Conservation (phyloP, 108 stramenopile species). For the Thalassiosira profunda region DNA sequence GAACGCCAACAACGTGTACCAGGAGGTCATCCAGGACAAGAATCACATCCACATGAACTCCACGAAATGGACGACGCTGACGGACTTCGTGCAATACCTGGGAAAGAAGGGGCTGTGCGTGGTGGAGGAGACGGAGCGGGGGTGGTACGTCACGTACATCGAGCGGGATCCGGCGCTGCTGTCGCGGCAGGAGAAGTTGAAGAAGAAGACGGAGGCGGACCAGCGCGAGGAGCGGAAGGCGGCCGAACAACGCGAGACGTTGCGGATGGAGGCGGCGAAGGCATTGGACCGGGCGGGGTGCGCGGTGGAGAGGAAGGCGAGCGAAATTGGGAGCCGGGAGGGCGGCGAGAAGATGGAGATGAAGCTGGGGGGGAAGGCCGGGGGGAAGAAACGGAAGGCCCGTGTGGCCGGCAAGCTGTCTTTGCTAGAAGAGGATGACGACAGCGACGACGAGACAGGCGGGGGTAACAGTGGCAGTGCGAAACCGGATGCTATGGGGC, state of each 20-base stretch:
- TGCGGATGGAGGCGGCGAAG: conserved; percentile 80
- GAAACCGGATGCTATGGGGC: no score
- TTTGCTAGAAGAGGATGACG: conserved; percentile 52
- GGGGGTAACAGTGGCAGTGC: no score
- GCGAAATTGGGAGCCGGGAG: conserved; percentile 53
- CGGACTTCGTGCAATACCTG: conserved; percentile 97
- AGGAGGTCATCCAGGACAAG: conserved; percentile 97
- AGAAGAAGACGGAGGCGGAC: conserved; percentile 65
- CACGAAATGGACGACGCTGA: conserved; percentile 95
- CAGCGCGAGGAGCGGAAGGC: conserved; percentile 54
- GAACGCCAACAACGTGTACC: conserved; percentile 97
- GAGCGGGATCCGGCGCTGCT: conserved; percentile 85
- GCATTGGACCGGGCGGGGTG: conserved; percentile 76
- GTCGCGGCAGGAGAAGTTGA: conserved; percentile 52
- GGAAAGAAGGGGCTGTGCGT: conserved; percentile 93
- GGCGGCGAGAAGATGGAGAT: conserved; percentile 43
- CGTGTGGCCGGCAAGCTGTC: conserved; percentile 19
- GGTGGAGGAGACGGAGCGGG: conserved; percentile 98
- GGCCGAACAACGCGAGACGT: conserved; percentile 55
- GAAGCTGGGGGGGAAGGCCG: conserved; percentile 18
- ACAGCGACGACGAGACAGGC: conserved; percentile 37
- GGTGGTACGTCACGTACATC: conserved; percentile 97
- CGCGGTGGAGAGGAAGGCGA: conserved; percentile 54
- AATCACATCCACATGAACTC: conserved; percentile 99
- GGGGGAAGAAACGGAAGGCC: conserved; percentile 25